Evolutionary conservation across 345 rosid genomes (phyloP).

Genomic region (Erucastrum elatum): DNA sequence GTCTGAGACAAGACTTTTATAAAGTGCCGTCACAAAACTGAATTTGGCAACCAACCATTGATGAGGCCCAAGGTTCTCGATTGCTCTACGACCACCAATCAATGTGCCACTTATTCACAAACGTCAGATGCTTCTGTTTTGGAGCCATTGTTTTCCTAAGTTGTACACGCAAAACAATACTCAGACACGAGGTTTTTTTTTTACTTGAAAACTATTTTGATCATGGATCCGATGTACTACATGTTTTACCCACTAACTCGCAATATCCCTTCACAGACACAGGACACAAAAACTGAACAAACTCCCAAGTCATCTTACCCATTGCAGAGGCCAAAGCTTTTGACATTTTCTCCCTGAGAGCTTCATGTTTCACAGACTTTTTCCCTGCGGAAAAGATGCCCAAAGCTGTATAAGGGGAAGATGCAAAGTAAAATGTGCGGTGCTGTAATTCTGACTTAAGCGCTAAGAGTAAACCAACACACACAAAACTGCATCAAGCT

Average conservation of each 20-base stretch:
- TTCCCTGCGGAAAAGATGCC: slow-evolving; percentile 35
- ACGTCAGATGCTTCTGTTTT: neutral
- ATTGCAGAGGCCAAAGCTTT: neutral
- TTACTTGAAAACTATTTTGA: neutral
- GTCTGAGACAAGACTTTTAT: too few relatives aligned
- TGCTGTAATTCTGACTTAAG: neutral
- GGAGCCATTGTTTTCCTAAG: neutral
- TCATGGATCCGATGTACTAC: slow-evolving; percentile 1
- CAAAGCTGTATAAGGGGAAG: slow-evolving; percentile 25
- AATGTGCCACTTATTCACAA: neutral
- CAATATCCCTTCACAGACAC: neutral
- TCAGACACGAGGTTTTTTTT: neutral
- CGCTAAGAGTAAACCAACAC: slow-evolving; percentile 20
- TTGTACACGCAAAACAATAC: neutral
- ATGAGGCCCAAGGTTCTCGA: neutral
- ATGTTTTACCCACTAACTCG: neutral
- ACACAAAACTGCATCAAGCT: slow-evolving; percentile 20
- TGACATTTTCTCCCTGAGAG: neutral
- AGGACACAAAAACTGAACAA: neutral
- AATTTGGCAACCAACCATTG: neutral
- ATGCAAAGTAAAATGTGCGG: neutral
- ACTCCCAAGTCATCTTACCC: slow-evolving; percentile 16
- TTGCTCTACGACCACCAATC: neutral
- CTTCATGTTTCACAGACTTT: slow-evolving; percentile 21
- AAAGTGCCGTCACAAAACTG: neutral